Base-by-base conservation (phyloP, 495 filamentous ascomycete species). In the Daldinia grandis region DNA sequence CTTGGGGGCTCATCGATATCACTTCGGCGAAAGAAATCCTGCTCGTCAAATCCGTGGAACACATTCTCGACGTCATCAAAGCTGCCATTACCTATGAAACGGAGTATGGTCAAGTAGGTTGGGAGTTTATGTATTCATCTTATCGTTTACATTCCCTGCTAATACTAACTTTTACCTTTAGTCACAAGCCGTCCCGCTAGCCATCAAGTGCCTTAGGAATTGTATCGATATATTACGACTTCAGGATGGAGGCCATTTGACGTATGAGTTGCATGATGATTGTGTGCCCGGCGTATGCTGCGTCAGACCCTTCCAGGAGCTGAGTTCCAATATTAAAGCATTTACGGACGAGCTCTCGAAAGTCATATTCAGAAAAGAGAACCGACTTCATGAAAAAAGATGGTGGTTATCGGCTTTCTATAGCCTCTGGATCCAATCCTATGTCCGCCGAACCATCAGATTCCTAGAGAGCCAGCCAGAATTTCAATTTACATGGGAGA, bases 341-440 rank as follows among this genome's bases (percentile, higher is more conserved):
- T 75, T 72, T 25, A 60, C 54, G 4, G 65, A 73, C 1, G 73
- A 75, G 44, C 66, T 75, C 6, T 75, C 73, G n/a, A 69, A 38
- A 56, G 40, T 73, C 3, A 66, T 75, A 21, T 69, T 75, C 31
- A 61, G 69, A 28, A 75, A 75, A 42, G 73, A 75, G 27, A 75
- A 73, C 25, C 50, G 73, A 17, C 57, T 65, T 6, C 64, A 72
- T 15, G 73, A 75, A 40, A 71, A 67, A 30, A 59, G 69, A 73
- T 75, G 73, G 73, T 75, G 73, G 73, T 30, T 75, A 14, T 75
- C 73, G 17, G 58, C 57, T 37, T 75, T 75, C 47, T 75, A 75
- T 25, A 65, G 73, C n/a, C 64, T 75, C 27, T 75, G 69, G 65
- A 72, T 75, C 19, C 73, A 75, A 58, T 73, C 69, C 12, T 62